phyloP scores from a whole-genome alignment of 202 grass and related monocot genomes.

The Bolboschoenoplectus hybrid region DNA sequence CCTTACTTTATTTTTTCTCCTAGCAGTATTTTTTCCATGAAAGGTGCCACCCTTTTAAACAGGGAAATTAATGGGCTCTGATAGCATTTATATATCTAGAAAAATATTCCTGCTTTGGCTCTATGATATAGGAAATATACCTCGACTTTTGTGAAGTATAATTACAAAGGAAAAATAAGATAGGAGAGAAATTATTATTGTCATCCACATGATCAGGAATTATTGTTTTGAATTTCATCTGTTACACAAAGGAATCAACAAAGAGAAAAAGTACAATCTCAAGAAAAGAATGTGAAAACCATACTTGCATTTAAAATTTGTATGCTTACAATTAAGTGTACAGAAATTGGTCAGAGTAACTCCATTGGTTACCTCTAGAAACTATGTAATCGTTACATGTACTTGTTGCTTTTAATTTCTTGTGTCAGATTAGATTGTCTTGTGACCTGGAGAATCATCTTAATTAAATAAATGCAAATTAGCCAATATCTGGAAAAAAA shows the following conservation, averaged over 20 bases:
- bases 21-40: neutral
- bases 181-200: neutral
- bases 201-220: constrained; percentile 30
- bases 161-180: neutral
- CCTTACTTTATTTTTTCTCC: neutral
- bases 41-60: neutral
- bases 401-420: neutral
- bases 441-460: constrained; percentile 39
- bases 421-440: constrained; percentile 43
- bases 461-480: constrained; percentile 22
- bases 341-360: constrained; percentile 38
- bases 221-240: constrained; percentile 31
- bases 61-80: neutral
- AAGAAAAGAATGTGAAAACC: constrained; percentile 32
- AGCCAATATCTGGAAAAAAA: constrained; percentile 9
- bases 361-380: constrained; percentile 35
- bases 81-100: constrained; percentile 10
- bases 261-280: constrained; percentile 32
- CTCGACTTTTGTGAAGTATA: neutral
- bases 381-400: constrained; percentile 35
- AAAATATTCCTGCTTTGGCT: neutral
- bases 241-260: constrained; percentile 23
- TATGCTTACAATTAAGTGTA: constrained; percentile 31
- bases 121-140: neutral
- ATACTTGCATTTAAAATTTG: constrained; percentile 29